These are phyloP conservation scores for Podospora fimiseda DNA, from an alignment of 495 filamentous ascomycete genomes.

Conservation along the genomic window DNA sequence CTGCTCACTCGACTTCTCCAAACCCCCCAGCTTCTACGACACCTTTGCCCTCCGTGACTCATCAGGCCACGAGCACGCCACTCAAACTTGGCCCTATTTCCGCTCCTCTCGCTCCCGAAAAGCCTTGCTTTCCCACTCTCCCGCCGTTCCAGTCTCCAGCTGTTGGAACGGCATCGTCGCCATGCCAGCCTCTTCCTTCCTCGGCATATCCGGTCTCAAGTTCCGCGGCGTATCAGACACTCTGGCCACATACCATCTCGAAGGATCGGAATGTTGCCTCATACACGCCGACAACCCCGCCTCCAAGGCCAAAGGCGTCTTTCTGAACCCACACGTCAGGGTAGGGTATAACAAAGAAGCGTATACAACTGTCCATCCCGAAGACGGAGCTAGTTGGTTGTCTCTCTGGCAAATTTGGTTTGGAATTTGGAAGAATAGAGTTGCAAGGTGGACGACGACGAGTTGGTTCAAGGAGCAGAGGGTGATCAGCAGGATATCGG, in stretches of 20 bases:
- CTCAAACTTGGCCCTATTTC: constrained; percentile 76
- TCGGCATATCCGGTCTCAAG: constrained; percentile 21
- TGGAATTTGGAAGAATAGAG: constrained; percentile 45
- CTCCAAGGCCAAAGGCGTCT: constrained; percentile 52
- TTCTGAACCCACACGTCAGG: constrained; percentile 69
- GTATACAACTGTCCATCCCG: constrained; percentile 40
- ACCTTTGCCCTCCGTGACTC: constrained; percentile 78
- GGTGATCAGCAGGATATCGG: constrained; percentile 31
- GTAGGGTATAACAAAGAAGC: constrained; percentile 61
- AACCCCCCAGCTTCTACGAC: constrained; percentile 68
- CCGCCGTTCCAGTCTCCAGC: constrained; percentile 61
- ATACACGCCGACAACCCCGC: constrained; percentile 68
- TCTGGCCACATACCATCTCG: constrained; percentile 61
- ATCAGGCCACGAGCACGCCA: constrained; percentile 53
- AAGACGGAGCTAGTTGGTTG: constrained; percentile 27
- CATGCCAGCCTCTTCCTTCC: constrained; percentile 26
- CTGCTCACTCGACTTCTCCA: constrained; percentile 71
- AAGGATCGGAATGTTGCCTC: constrained; percentile 77
- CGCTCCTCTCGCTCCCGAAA: constrained; percentile 50
- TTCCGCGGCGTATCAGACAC: constrained; percentile 69
- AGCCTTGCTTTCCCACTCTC: constrained; percentile 43
- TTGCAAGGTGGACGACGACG: constrained; percentile 21
- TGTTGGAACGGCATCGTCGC: constrained; percentile 81
- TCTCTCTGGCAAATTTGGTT: constrained; percentile 18
- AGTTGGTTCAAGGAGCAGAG: constrained; percentile 28